Conservation (phyloP, 1,284 basidiomycete species). For the Phlebopus sp. region DNA sequence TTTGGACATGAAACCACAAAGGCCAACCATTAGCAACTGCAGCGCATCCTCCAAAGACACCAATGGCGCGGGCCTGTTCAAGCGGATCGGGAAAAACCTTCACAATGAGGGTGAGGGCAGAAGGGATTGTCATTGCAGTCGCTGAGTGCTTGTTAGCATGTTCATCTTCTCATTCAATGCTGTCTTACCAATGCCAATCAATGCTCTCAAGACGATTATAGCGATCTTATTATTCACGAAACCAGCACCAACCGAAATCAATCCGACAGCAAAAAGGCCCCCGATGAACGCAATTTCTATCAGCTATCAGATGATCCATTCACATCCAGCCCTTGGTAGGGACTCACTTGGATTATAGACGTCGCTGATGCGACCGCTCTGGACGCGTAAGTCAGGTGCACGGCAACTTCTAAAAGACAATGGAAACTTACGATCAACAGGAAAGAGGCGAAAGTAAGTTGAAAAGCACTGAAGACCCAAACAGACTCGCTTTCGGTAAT, state of each 20-base stretch:
- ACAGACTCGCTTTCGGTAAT: constrained; percentile 55
- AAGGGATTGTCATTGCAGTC: constrained; percentile 37
- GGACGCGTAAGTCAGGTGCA: no score
- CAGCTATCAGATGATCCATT: background rate
- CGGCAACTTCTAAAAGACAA: no score
- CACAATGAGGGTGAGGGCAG: constrained; percentile 40
- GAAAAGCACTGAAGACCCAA: constrained; percentile 34
- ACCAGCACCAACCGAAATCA: constrained; percentile 36
- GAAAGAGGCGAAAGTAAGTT: constrained; percentile 36
- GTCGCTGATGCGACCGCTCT: constrained; percentile 13
- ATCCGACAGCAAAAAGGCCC: constrained; percentile 32
- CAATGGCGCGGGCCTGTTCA: constrained; percentile 41
- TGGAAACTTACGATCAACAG: constrained; percentile 28
- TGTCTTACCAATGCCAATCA: constrained; percentile 34
- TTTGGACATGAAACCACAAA: constrained; percentile 1
- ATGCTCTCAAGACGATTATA: constrained; percentile 38
- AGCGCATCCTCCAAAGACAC: constrained; percentile 40
- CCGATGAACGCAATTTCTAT: constrained; percentile 9
- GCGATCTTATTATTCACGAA: constrained; percentile 37
- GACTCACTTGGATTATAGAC: constrained; percentile 12
- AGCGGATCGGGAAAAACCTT: constrained; percentile 38
- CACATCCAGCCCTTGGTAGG: no score
- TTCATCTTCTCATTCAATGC: no score
- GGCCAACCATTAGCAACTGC: constrained; percentile 39
- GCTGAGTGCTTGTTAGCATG: no score